A percentile compares a stretch with the other conserved stretches of the same genome.
These are phyloP conservation scores for Athelia sp. DNA, from an alignment of 1,284 basidiomycete species.

Conservation along the genomic window DNA sequence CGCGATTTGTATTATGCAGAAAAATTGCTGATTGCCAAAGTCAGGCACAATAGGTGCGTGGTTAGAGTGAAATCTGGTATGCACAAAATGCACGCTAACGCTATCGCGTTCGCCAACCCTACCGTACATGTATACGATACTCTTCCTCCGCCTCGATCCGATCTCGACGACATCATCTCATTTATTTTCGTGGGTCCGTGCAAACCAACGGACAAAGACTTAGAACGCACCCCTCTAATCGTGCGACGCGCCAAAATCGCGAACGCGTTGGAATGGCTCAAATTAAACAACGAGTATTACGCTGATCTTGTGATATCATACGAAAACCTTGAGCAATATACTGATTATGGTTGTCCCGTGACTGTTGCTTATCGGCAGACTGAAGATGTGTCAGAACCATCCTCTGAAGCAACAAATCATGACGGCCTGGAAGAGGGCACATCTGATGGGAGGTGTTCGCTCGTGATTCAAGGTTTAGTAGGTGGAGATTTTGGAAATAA, in stretches of 20 bases:
- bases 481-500: slow-evolving; percentile 7
- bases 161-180: slow-evolving; percentile 7
- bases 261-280: slow-evolving; percentile 23
- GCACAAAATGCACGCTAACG: slow-evolving; percentile 8
- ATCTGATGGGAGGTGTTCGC: slow-evolving; percentile 11
- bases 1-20: background rate
- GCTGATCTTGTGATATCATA: slow-evolving; percentile 17
- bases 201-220: slow-evolving; percentile 25
- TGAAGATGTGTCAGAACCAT: slow-evolving; percentile 7
- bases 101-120: slow-evolving; percentile 5
- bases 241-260: slow-evolving; percentile 14
- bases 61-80: background rate
- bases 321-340: slow-evolving; percentile 17
- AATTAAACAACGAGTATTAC: slow-evolving; percentile 24
- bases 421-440: slow-evolving; percentile 5
- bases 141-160: slow-evolving; percentile 6
- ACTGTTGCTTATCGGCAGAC: slow-evolving; percentile 10
- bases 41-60: slow-evolving; percentile 4
- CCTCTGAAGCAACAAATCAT: slow-evolving; percentile 12
- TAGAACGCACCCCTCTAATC: slow-evolving; percentile 26
- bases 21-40: slow-evolving; percentile 1
- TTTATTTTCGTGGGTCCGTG: slow-evolving; percentile 4
- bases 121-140: slow-evolving; percentile 7
- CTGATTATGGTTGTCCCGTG: slow-evolving; percentile 14
- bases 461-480: slow-evolving; percentile 13